Evolutionary conservation across 441 rosid species (phyloP), one percentile per base, ranked within the genome.

Genomic region (Syzygium syzygioides): DNA sequence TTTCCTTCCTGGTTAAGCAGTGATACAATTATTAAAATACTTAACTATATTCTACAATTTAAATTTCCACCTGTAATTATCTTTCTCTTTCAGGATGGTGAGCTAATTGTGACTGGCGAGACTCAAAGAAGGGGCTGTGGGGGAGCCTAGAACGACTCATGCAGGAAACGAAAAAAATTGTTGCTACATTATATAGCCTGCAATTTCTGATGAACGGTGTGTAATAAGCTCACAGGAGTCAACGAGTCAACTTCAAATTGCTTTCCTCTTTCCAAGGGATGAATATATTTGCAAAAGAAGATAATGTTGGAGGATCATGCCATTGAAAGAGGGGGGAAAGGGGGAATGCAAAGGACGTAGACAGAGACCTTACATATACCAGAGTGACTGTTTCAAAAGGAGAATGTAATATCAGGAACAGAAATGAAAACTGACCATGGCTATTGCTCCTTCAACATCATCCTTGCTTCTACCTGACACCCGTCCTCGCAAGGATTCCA

Each of bases 391-490:
- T 37, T 37, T 71, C 83, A 71, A 37, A 23, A 71, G 52, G n/a
- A 71, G 52, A 71, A 37, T 71, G 28, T 20, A 37, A 71, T 71
- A 37, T 71, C 52, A 71, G 52, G 17, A 23, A 71, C 3, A 37
- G 83, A 23, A 28, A 23, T 76, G 17, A 41, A 76, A 23, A 76
- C 83, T 23, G 83, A 97, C 99, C 99, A 97, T 98, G 54, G 95
- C 87, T 90, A 97, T 96, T 91, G 99, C 99, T 89, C 95, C 99
- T 92, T 95, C 96, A 30, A 97, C 99, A 89, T 98, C 99, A 91
- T 97, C 99, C 94, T 97, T 98, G 95, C 95, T 96, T 91, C 94
- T 93, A 88, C 99, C 99, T 5, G 95, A 95, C 86, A 98, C 99
- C 79, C 97, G 96, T 64, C 99, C 99, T 93, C 91, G 94, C 89